These are phyloP conservation scores for Glonium stellatum DNA, from an alignment of 495 filamentous ascomycete species.

Conservation along the genomic window DNA sequence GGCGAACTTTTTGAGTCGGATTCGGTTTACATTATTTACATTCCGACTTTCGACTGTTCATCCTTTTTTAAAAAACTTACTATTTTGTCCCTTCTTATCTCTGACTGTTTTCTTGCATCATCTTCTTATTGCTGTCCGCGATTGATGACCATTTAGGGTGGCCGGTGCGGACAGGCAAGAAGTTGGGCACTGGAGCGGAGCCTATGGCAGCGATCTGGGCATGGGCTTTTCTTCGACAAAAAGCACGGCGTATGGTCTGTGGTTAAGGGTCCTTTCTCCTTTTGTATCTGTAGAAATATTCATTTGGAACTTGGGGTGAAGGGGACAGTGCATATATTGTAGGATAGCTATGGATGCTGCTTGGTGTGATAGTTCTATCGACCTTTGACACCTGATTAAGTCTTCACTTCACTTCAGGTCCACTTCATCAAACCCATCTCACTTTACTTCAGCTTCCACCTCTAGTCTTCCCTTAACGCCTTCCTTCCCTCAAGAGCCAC, in stretches of 20 bases:
- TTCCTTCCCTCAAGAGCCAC: too few species aligned
- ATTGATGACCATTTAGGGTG: not conserved
- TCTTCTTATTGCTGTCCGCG: not conserved
- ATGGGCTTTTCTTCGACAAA: not conserved
- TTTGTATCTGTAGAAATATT: conserved; percentile 1
- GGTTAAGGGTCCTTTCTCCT: not conserved
- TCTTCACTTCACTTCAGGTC: not conserved
- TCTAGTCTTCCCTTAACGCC: too few species aligned
- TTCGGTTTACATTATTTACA: conserved; percentile 1
- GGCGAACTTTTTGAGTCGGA: conserved; percentile 4
- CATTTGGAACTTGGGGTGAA: not conserved
- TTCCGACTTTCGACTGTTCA: conserved; percentile 1
- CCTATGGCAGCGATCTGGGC: not conserved
- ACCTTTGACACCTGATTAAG: not conserved
- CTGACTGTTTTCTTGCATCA: not conserved
- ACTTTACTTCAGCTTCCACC: too few species aligned
- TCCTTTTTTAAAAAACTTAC: not conserved
- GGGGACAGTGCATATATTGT: conserved; percentile 3
- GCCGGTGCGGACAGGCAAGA: not conserved
- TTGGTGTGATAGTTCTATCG: not conserved
- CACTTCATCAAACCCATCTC: too few species aligned
- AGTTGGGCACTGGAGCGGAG: not conserved
- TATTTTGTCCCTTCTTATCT: not conserved
- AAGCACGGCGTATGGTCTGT: conserved; percentile 3
- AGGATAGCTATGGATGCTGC: conserved; percentile 6